Evolutionary conservation across 495 filamentous ascomycete genomes (phyloP), one percentile per base, ranked within the genome.

Genomic region (Xanthoparmelia taractica): DNA sequence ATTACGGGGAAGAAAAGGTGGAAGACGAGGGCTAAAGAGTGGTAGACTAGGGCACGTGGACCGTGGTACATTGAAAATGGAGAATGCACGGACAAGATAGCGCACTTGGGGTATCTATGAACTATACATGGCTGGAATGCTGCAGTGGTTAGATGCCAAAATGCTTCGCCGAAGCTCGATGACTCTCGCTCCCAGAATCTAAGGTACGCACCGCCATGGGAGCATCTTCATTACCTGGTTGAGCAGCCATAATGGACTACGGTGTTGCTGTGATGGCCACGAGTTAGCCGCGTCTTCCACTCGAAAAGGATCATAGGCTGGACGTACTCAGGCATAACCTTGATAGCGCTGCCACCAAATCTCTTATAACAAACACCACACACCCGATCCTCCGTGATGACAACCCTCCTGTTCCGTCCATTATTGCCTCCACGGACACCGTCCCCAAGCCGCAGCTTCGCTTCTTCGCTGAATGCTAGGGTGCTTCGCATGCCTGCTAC

Each of bases 301-400:
- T 45, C 18, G 31, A 31, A 17, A 61, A 10, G 8, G 5, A 20
- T 4, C 3, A 43, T 59, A 63, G 37, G 38, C 15, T 58, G 58
- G 69, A 82, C 77, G 72, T 78, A 82, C 84, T 86, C 82, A 50
- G 88, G 85, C 70, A 84, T 82, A 60, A 89, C 85, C 71, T 85
- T 83, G 59, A 97, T 88, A 25, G 95, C 94, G 73, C 87, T 94
- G 18, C 89, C 85, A 10, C 95, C 94, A 65, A 98, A 81, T 62
- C 94, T 77, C 77, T 96, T 97, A 73, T 96, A 87, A 72, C 94
- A 98, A 43, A 94, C 88, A 15, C 88, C 85, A 72, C 94, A 98
- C 29, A 94, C 87, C 63, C 89, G 80, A 66, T 97, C 92, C 68
- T 98, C 93, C 2, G 78, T 80, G 63, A 98, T 83, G 11, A 91